phyloP scores from a whole-genome alignment of 208 protist genomes.

The Leishmania martiniquensis region DNA sequence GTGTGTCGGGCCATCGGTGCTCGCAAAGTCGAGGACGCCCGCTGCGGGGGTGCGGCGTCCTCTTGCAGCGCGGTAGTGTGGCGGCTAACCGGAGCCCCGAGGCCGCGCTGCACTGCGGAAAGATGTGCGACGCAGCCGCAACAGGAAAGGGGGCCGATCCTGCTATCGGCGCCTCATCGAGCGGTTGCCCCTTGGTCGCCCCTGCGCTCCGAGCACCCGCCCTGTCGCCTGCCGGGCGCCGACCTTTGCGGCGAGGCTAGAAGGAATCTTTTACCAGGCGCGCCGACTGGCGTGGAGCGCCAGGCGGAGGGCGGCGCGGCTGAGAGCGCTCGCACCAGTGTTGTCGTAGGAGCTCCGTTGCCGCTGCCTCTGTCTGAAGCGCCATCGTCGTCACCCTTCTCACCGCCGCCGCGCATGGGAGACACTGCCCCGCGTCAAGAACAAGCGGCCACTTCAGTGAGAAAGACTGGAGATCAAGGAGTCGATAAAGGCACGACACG shows the following conservation, averaged over 20 bases:
- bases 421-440: background rate
- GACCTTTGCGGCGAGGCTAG: background rate
- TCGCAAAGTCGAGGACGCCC: background rate
- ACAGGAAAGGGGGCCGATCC: background rate
- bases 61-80: slow-evolving; percentile 17
- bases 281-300: background rate
- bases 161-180: background rate
- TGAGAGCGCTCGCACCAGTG: background rate
- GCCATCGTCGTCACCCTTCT: background rate
- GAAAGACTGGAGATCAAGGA: background rate
- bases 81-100: slow-evolving; percentile 16
- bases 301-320: background rate
- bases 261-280: background rate
- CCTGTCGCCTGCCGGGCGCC: background rate
- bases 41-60: background rate
- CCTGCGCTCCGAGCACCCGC: background rate
- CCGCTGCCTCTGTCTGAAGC: background rate
- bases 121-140: background rate
- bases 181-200: background rate
- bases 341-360: background rate
- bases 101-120: slow-evolving; percentile 1
- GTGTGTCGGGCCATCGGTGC: background rate
- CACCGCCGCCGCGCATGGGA: background rate
- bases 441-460: background rate
- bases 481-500: too few relatives aligned